A percentile compares a stretch with the other conserved stretches of the same genome.
Evolutionary conservation across 2,329 filamentous ascomycete species (phyloP).

Genomic region (Tolypocladium ophioglossoides): DNA sequence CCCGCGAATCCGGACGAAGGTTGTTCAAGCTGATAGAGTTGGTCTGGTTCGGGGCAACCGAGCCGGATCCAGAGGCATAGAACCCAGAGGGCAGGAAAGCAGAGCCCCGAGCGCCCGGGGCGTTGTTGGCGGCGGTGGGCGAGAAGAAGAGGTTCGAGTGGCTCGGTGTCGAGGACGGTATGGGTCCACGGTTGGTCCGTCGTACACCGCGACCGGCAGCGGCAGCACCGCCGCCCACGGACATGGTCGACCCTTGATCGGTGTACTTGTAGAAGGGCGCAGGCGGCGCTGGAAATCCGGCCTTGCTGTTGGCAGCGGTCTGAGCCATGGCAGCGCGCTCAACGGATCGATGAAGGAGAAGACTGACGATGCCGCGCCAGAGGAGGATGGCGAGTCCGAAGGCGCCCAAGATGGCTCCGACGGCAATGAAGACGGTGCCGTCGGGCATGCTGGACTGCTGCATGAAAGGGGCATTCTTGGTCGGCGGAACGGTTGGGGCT

Average conservation of each 20-base stretch:
- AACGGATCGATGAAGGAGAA: conserved; percentile 85
- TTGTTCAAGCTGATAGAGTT: conserved; percentile 52
- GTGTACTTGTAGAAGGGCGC: conserved; percentile 56
- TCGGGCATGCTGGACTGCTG: conserved; percentile 75
- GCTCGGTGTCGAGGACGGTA: conserved; percentile 46
- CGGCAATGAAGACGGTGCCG: conserved; percentile 91
- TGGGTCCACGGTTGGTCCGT: conserved; percentile 40
- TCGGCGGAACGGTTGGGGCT: conserved; percentile 69
- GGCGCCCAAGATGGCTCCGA: conserved; percentile 78
- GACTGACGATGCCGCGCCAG: conserved; percentile 83
- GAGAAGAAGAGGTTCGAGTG: conserved; percentile 83
- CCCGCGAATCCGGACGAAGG: conserved; percentile 47
- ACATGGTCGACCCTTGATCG: conserved; percentile 46
- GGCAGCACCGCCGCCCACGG: conserved; percentile 21
- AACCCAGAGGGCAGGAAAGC: conserved; percentile 85
- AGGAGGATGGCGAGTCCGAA: conserved; percentile 71
- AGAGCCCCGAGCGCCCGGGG: conserved; percentile 56
- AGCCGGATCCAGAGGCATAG: conserved; percentile 61
- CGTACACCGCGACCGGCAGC: conserved; percentile 39
- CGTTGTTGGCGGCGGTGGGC: conserved; percentile 65
- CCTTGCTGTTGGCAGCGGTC: conserved; percentile 59
- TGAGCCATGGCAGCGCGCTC: conserved; percentile 73
- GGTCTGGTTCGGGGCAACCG: conserved; percentile 33
- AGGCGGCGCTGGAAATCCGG: conserved; percentile 46
- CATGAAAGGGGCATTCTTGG: conserved; percentile 81